Base-by-base conservation (phyloP, 805 yeast genomes). In the Monosporozyma solicola region DNA sequence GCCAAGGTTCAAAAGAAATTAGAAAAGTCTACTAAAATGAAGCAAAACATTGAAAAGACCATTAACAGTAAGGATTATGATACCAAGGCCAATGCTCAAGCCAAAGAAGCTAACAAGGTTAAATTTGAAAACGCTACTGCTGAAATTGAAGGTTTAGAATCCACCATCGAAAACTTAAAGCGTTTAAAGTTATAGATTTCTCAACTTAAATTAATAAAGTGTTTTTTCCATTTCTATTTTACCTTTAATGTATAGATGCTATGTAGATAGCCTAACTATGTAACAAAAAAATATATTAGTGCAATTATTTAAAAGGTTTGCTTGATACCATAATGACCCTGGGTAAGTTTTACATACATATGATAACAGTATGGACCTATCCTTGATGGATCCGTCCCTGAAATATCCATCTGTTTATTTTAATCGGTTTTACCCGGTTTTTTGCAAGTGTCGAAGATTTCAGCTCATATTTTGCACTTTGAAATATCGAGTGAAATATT, bases 131-230 rank as follows among this genome's bases (percentile, higher is more conserved):
- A 81, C 62, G 77, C 80, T 55, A 68, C 72, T 57, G 96, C 98
- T 47, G 99, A 92, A 71, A 85, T 91, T 58, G 94, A 87, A 65
- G 95, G 96, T 61, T 79, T 88, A 63, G 83, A 87, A 66, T 84
- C 88, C 53, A 90, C 97, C 54, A 86, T 94, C 67, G 80, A 79
- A 39, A 86, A 88, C 68, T 83, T 92, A 69, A 87, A 90, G 73
- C 83, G 82, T 67, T 79, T 90, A 68, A 86, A 85, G 74, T 70
- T 82, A 61, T 80, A 54, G 53, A 46, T 20, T 20, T 41, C 8
- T 22, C 20, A 13, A 35, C 25, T 24, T 27, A n/a, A 44, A 29
- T 43, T 43, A n/a, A 22, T 24, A 8, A 24, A 24, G 16, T 24
- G 31, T 24, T 9, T 43, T 13, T 43, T 20, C 20, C 25, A 43